A percentile compares a stretch with the other conserved stretches of the same genome.
phyloP scores from a whole-genome alignment of 108 stramenopile species.

The Fragilariopsis cylindrus region DNA sequence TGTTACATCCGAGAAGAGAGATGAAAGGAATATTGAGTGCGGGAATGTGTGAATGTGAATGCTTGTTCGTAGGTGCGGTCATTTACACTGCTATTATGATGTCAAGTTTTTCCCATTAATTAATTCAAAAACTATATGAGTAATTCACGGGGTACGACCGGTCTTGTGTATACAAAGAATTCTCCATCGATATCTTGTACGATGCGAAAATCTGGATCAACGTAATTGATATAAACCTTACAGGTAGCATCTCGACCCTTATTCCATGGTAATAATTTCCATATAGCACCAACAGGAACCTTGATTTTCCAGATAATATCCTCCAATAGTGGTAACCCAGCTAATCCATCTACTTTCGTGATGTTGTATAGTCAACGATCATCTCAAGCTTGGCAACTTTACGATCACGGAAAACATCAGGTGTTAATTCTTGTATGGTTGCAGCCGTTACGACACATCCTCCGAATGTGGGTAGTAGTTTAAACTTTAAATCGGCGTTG shows the following conservation, averaged over 20 bases:
- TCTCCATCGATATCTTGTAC: slow-evolving; percentile 82
- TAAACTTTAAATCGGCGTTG: background rate
- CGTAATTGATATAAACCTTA: slow-evolving; percentile 67
- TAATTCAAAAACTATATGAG: too few relatives aligned
- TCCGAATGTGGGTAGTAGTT: slow-evolving; percentile 90
- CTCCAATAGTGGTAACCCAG: slow-evolving; percentile 59
- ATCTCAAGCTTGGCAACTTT: slow-evolving; percentile 62
- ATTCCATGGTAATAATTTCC: slow-evolving; percentile 91
- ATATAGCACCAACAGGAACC: slow-evolving; percentile 82
- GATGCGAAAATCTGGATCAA: slow-evolving; percentile 82
- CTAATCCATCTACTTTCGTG: slow-evolving; percentile 71
- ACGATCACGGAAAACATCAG: slow-evolving; percentile 1
- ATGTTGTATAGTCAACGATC: slow-evolving; percentile 86
- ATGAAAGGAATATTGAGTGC: too few relatives aligned
- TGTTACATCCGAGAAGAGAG: too few relatives aligned
- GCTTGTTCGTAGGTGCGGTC: too few relatives aligned
- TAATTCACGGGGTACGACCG: slow-evolving; percentile 59
- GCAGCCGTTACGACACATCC: slow-evolving; percentile 88
- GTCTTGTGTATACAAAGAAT: slow-evolving; percentile 83
- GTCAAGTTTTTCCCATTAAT: too few relatives aligned
- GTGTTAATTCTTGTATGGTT: slow-evolving; percentile 33
- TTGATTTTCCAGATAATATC: slow-evolving; percentile 85
- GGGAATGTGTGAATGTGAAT: too few relatives aligned
- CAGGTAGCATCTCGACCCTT: slow-evolving; percentile 69
- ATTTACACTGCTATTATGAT: too few relatives aligned